Percentiles rank a stretch among this genome's conserved stretches.
These are phyloP conservation scores for Penicillium sp. DNA, from an alignment of 2,329 filamentous ascomycete genomes.

Conservation along the genomic window DNA sequence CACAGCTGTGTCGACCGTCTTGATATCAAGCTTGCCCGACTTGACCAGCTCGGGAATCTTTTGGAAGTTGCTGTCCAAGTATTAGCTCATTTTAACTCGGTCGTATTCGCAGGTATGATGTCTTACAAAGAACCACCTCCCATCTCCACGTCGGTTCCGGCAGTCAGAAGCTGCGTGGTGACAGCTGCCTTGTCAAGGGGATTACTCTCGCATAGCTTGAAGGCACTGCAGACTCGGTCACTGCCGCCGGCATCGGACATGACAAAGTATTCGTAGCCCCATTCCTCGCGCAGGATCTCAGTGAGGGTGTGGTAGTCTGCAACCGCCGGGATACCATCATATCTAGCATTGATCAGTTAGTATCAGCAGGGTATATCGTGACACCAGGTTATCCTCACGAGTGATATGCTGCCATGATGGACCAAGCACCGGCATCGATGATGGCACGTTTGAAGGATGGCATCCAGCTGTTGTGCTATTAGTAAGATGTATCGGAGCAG, in stretches of 20 bases:
- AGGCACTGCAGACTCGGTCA: conserved; percentile 65
- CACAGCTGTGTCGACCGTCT: conserved; percentile 66
- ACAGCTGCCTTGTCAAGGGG: conserved; percentile 67
- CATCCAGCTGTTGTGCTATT: conserved; percentile 38
- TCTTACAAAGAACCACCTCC: conserved; percentile 66
- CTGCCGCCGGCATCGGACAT: conserved; percentile 70
- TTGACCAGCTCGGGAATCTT: conserved; percentile 66
- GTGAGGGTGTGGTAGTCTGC: conserved; percentile 67
- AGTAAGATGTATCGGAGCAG: neutral
- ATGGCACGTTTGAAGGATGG: conserved; percentile 69
- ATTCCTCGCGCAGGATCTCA: conserved; percentile 68
- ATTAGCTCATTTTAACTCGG: conserved; percentile 4
- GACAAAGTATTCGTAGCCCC: conserved; percentile 70
- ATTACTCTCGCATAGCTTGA: conserved; percentile 62
- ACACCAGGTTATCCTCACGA: conserved; percentile 39
- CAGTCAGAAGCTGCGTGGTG: conserved; percentile 63
- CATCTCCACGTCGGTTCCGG: conserved; percentile 74
- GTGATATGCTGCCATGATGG: conserved; percentile 74
- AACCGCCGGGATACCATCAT: conserved; percentile 70
- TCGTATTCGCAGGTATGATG: fast-evolving
- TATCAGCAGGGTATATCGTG: neutral
- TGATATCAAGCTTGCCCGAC: conserved; percentile 60
- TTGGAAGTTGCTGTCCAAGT: conserved; percentile 56
- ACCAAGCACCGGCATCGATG: conserved; percentile 66
- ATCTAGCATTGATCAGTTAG: conserved; percentile 35